Evolutionary conservation across 495 filamentous ascomycete genomes (phyloP).

Genomic region (Podospora conica): DNA sequence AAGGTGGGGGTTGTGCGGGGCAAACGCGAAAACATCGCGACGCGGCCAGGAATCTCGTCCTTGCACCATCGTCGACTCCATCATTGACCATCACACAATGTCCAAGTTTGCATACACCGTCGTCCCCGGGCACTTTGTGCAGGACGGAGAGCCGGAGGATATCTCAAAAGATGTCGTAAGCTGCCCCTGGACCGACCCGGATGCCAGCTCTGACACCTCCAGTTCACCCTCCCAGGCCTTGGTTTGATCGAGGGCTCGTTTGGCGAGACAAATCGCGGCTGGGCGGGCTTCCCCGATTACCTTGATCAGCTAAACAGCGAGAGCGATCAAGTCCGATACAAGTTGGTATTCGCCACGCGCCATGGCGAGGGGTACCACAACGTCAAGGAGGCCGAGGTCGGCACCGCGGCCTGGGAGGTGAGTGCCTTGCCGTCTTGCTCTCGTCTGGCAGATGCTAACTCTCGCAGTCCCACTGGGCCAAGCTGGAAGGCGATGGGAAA

Average conservation of each 20-base stretch:
- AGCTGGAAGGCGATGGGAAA: constrained; percentile 60
- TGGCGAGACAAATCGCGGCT: constrained; percentile 25
- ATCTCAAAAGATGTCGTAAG: neutral
- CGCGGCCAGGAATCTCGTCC: neutral
- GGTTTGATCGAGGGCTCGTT: constrained; percentile 27
- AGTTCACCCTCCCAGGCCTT: constrained; percentile 25
- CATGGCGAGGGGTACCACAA: constrained; percentile 37
- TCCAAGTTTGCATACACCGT: neutral
- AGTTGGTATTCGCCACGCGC: constrained; percentile 30
- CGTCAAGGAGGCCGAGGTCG: constrained; percentile 30
- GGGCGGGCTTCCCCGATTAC: constrained; percentile 30
- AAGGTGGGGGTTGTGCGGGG: neutral
- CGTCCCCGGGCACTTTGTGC: constrained; percentile 3
- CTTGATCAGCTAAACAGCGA: constrained; percentile 23
- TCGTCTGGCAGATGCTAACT: neutral
- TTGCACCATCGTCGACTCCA: neutral
- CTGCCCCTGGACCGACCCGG: neutral
- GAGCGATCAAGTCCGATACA: constrained; percentile 21
- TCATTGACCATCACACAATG: no score
- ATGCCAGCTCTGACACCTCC: neutral
- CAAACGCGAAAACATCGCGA: neutral
- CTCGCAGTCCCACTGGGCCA: constrained; percentile 55
- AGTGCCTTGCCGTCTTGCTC: neutral
- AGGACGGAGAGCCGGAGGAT: neutral
- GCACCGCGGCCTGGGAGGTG: constrained; percentile 31